Base-by-base conservation (phyloP, 768 basidiomycete genomes). In the Leccinum boreale region DNA sequence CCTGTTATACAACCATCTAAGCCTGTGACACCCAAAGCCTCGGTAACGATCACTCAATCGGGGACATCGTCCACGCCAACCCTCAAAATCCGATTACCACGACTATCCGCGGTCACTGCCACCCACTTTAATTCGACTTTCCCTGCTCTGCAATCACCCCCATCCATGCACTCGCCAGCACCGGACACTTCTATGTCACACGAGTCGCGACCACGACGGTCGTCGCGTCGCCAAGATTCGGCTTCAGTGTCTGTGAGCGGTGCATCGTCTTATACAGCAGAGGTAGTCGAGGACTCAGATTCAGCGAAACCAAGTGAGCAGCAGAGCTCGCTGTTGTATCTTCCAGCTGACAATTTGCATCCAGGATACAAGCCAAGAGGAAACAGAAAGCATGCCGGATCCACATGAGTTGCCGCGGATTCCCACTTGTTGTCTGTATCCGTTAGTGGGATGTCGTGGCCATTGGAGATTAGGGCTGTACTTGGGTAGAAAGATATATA, bases 41-140 rank as follows among this genome's bases (percentile, higher is more conserved):
- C 71, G 12, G 64, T 72, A 29, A 74, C 67, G 1, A 71, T 74
- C 58, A 72, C 73, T 12, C 73, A 72, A 35, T 71, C 71, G 2
- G 56, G 58, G 35, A 59, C 67, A 45, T 73, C 71, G 8, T 62
- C 71, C 26, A 72, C 73, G 10, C 73, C 71, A 44, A 73, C 71
- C 19, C 67, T 73, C 26, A 73, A 73, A 63, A 73, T 73, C 28
- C 69, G 71, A 58, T 50, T 73, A 52, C 71, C 71, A 36, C 69
- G 71, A 50, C 51, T 72, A 42, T 65, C 69, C 23, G 65, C 71
- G 26, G 71, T 74, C 26, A 74, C 62, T 29, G 45, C 63, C 11
- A 53, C 63, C 39, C 68, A 71, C 11, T 58, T 70, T 15, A 69
- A 50, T 58, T 33, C 54, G 58, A 58, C 50, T n/a, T 31, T 51